Conservation (phyloP, 371 early-diverging fungal species). For the Neoconidiobolus thromboides region DNA sequence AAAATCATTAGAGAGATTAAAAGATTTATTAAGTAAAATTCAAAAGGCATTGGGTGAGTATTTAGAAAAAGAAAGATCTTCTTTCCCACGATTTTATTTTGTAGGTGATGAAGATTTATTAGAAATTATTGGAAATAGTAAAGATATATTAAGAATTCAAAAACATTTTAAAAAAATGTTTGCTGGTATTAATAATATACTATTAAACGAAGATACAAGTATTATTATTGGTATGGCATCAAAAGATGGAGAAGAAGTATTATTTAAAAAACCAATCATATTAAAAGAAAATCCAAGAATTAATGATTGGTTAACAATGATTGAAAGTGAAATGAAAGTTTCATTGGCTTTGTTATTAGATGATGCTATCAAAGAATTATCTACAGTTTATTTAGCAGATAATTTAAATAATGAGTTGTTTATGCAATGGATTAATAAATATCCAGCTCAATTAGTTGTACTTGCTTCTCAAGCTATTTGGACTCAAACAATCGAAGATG, state of each 20-base stretch:
- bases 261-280: conserved; percentile 57
- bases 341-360: conserved; percentile 60
- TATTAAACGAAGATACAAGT: conserved; percentile 52
- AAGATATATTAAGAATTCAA: conserved; percentile 85
- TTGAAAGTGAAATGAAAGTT: conserved; percentile 83
- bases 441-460: conserved; percentile 86
- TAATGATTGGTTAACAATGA: conserved; percentile 89
- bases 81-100: conserved; percentile 98
- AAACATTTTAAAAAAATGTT: conserved; percentile 99
- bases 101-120: conserved; percentile 98
- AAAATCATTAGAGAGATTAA: conserved; percentile 86
- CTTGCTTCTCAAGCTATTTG: conserved; percentile 79
- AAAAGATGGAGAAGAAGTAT: conserved; percentile 80
- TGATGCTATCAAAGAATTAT: conserved; percentile 47
- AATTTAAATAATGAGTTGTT: conserved; percentile 36
- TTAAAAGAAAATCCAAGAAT: conserved; percentile 73
- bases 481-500: conserved; percentile 74
- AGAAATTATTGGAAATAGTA: conserved; percentile 96
- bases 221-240: conserved; percentile 71
- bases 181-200: conserved; percentile 80
- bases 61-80: conserved; percentile 84
- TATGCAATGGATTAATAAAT: conserved; percentile 71
- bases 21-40: conserved; percentile 81
- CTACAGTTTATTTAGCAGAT: conserved; percentile 37
- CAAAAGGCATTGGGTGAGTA: conserved; percentile 97